phyloP scores from a whole-genome alignment of 306 rosid genomes.

The Dalbergia cultrata region DNA sequence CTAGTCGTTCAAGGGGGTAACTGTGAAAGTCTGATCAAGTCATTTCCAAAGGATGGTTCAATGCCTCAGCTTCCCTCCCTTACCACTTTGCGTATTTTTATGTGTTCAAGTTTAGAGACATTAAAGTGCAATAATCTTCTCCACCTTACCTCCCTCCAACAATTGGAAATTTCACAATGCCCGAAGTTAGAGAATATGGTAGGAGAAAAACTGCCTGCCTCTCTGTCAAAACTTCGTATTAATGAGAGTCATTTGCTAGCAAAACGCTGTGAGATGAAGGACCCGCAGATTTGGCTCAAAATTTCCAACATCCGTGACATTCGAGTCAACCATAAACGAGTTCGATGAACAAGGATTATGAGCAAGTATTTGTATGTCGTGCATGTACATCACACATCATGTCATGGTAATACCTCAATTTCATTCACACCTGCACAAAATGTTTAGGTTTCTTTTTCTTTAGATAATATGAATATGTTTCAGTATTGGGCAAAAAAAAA shows the following conservation, averaged over 20 bases:
- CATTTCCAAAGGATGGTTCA: not conserved
- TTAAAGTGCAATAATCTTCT: slow-evolving; percentile 2
- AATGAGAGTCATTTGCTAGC: not conserved
- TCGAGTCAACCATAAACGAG: not conserved
- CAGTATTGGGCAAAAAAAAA: no score
- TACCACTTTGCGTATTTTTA: not conserved
- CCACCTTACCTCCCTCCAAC: slow-evolving; percentile 27
- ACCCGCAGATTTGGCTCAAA: slow-evolving; percentile 14
- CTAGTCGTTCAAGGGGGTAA: not conserved
- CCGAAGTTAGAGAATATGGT: not conserved
- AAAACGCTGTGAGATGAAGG: not conserved
- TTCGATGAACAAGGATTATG: no score
- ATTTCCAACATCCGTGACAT: slow-evolving; percentile 9
- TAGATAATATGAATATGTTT: no score
- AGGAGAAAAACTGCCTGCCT: slow-evolving; percentile 28
- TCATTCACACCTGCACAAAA: no score
- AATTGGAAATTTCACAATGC: fast-evolving
- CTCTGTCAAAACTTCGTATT: not conserved
- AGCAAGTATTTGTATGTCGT: not conserved
- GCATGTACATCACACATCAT: no score
- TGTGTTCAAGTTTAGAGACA: not conserved
- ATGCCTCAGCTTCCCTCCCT: slow-evolving; percentile 21
- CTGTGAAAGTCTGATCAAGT: not conserved
- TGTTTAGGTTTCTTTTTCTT: no score
- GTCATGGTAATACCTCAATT: no score